These are phyloP conservation scores for Eucalyptus paniculata DNA, from an alignment of 345 rosid species.

Conservation along the genomic window DNA sequence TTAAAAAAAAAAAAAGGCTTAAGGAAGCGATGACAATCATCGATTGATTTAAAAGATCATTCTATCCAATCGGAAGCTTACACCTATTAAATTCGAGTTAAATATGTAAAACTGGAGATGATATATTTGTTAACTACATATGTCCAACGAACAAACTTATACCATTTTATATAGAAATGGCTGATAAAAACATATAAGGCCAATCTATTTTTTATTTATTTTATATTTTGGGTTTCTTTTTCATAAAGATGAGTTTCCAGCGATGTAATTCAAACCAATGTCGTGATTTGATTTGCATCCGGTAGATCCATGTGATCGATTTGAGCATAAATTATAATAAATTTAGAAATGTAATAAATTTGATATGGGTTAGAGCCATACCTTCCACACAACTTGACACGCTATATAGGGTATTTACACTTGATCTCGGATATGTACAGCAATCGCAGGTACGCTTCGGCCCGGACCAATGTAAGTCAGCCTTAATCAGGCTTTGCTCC, in stretches of 20 bases:
- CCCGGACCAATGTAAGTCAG: neutral
- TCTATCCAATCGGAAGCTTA: neutral
- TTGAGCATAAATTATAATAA: neutral
- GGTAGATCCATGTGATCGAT: neutral
- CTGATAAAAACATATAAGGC: neutral
- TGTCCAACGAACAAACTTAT: neutral
- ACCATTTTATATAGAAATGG: neutral
- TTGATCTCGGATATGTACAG: neutral
- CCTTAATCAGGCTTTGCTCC: neutral
- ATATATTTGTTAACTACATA: neutral
- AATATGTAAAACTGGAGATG: neutral
- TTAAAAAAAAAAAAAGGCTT: neutral
- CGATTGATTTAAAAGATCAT: no score
- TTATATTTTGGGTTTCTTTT: no score
- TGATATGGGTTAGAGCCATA: neutral
- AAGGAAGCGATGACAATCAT: neutral
- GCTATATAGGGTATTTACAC: neutral
- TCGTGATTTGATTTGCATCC: neutral
- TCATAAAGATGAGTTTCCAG: neutral
- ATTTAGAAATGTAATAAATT: neutral
- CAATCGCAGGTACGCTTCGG: neutral
- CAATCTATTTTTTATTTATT: accelerated
- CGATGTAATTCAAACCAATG: neutral
- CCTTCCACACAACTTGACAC: neutral
- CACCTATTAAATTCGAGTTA: neutral